Percentiles rank a stretch among this genome's conserved stretches.
Evolutionary conservation across 495 filamentous ascomycete species (phyloP).

Genomic region (Penicillium subrubescens): DNA sequence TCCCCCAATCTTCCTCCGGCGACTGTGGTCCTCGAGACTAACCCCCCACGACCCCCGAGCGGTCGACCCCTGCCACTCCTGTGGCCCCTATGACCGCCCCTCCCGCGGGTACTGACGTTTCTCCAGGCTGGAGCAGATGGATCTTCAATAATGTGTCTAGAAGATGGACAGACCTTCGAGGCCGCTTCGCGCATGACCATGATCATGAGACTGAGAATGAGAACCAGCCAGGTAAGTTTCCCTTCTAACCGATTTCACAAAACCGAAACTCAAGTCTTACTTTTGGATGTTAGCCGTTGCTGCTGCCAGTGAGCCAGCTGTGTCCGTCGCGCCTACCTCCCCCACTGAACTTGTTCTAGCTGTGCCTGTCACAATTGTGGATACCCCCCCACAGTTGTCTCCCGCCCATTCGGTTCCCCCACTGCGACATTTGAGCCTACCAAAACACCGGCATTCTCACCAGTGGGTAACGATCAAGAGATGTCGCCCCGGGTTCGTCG

Average conservation of each 20-base stretch:
- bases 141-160: conserved; percentile 24
- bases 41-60: neutral
- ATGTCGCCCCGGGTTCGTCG: neutral
- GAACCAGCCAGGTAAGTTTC: conserved; percentile 1
- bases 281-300: neutral
- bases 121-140: conserved; percentile 17
- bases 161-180: conserved; percentile 24
- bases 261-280: neutral
- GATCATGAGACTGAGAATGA: neutral
- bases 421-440: neutral
- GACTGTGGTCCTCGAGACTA: neutral
- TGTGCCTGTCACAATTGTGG: neutral
- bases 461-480: neutral
- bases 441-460: neutral
- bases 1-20: conserved; percentile 1
- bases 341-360: neutral
- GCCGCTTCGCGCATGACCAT: conserved; percentile 6
- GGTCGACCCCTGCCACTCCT: neutral
- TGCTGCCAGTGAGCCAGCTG: neutral
- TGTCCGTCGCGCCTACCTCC: neutral
- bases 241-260: neutral
- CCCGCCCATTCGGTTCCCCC: neutral
- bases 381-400: neutral
- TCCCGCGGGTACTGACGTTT: conserved; percentile 1
- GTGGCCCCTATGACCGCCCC: conserved; percentile 11